A percentile compares a stretch with the other conserved stretches of the same genome.
Evolutionary conservation across 495 filamentous ascomycete genomes (phyloP).

Genomic region (Stereocaulon alpinum): DNA sequence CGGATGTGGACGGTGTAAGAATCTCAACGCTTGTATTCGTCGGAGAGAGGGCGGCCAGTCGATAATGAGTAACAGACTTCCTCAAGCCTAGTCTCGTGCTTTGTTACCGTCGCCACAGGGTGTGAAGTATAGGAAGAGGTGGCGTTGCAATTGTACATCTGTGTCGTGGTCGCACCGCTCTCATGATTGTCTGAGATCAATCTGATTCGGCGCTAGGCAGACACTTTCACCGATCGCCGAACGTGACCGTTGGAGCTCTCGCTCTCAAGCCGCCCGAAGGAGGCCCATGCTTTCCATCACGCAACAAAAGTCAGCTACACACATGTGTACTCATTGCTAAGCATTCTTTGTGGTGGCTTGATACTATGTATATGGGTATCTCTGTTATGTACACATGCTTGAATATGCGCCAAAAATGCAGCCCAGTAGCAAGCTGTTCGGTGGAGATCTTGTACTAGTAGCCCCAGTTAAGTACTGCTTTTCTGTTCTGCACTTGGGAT

Average conservation of each 20-base stretch:
- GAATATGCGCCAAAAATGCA: background rate
- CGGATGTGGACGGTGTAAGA: background rate
- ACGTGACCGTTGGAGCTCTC: too few species aligned
- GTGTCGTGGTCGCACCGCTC: background rate
- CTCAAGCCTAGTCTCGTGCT: background rate
- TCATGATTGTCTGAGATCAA: conserved; percentile 1
- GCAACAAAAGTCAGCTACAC: background rate
- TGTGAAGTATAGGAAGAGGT: background rate
- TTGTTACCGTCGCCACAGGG: background rate
- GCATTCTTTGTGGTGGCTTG: background rate
- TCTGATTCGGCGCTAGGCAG: too few species aligned
- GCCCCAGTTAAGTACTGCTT: too few species aligned
- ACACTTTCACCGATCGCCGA: background rate
- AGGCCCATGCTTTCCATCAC: background rate
- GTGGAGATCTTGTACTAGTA: background rate
- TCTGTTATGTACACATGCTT: conserved; percentile 1
- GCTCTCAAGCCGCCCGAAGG: too few species aligned
- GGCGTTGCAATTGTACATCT: background rate
- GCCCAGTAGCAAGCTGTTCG: background rate
- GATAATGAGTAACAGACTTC: background rate
- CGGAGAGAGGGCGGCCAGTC: background rate
- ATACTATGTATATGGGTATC: background rate
- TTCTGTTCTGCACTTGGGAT: background rate
- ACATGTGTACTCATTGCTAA: background rate
- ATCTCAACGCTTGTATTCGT: conserved; percentile 9